Percentiles rank a stretch among this genome's conserved stretches.
Conservation (phyloP, 2,329 filamentous ascomycete species). For the Xenoacremonium recifei region DNA sequence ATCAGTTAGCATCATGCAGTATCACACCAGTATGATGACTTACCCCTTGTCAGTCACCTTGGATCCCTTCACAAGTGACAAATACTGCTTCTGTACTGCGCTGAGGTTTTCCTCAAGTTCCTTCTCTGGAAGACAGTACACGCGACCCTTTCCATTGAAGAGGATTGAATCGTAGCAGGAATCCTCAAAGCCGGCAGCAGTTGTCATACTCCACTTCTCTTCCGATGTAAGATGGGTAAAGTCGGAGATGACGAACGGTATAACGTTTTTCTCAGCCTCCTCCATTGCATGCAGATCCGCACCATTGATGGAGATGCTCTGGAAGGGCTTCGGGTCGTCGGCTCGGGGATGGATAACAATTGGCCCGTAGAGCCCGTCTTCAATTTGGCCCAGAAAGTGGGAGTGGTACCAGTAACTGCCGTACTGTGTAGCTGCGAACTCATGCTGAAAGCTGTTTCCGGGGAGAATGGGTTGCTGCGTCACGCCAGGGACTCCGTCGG, state of each 20-base stretch:
- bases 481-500: conserved; percentile 59
- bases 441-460: conserved; percentile 48
- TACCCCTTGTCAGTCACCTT: conserved; percentile 42
- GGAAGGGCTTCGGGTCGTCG: conserved; percentile 42
- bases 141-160: conserved; percentile 60
- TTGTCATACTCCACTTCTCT: conserved; percentile 43
- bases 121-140: conserved; percentile 47
- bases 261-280: conserved; percentile 44
- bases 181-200: conserved; percentile 44
- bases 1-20: conserved; percentile 2
- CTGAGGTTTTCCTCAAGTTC: conserved; percentile 40
- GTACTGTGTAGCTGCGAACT: conserved; percentile 54
- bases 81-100: conserved; percentile 28
- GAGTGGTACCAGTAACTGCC: conserved; percentile 63
- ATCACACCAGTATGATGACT: conserved; percentile 1
- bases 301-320: conserved; percentile 41
- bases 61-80: conserved; percentile 27
- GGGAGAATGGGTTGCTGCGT: conserved; percentile 52
- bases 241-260: conserved; percentile 54
- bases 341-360: conserved; percentile 47
- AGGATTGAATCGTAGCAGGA: conserved; percentile 60
- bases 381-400: conserved; percentile 53
- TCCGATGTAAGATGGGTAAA: conserved; percentile 54
- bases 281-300: conserved; percentile 41
- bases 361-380: conserved; percentile 59